These are phyloP conservation scores for Fibroporia radiculosa DNA, from an alignment of 768 basidiomycete species.

Conservation along the genomic window DNA sequence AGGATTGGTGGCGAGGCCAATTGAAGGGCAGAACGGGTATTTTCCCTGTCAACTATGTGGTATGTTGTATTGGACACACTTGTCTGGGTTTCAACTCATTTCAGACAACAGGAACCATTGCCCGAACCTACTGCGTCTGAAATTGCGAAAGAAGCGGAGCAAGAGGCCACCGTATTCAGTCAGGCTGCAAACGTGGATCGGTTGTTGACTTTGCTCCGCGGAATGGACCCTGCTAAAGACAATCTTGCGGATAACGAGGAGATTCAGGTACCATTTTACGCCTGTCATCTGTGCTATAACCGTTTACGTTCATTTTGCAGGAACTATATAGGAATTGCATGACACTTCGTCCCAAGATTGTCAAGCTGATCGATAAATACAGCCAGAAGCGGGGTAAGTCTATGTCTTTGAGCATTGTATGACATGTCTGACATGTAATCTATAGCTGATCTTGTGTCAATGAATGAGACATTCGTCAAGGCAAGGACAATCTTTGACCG, in stretches of 20 bases:
- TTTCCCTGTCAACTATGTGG: constrained; percentile 96
- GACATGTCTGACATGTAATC: constrained; percentile 2
- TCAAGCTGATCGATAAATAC: constrained; percentile 94
- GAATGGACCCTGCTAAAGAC: constrained; percentile 68
- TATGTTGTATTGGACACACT: constrained; percentile 29
- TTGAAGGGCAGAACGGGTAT: constrained; percentile 86
- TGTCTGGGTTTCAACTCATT: constrained; percentile 1
- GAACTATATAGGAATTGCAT: constrained; percentile 89
- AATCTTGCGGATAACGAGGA: constrained; percentile 89
- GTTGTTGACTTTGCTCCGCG: constrained; percentile 64
- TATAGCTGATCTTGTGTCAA: constrained; percentile 83
- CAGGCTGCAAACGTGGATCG: constrained; percentile 83
- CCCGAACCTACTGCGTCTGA: constrained; percentile 78
- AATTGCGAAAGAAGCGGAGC: constrained; percentile 73
- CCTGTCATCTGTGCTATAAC: constrained; percentile 3
- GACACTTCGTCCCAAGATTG: constrained; percentile 87
- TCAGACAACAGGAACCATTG: constrained; percentile 55
- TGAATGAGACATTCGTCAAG: constrained; percentile 90
- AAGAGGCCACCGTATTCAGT: constrained; percentile 82
- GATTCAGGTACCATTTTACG: constrained; percentile 47
- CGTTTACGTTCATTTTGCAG: constrained; percentile 30
- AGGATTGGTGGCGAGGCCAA: constrained; percentile 97
- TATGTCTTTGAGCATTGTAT: background rate
- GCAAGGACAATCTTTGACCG: constrained; percentile 86
- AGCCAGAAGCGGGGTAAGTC: constrained; percentile 74